Base-by-base conservation (phyloP, 2,329 filamentous ascomycete genomes). In the Verticillium longisporum region DNA sequence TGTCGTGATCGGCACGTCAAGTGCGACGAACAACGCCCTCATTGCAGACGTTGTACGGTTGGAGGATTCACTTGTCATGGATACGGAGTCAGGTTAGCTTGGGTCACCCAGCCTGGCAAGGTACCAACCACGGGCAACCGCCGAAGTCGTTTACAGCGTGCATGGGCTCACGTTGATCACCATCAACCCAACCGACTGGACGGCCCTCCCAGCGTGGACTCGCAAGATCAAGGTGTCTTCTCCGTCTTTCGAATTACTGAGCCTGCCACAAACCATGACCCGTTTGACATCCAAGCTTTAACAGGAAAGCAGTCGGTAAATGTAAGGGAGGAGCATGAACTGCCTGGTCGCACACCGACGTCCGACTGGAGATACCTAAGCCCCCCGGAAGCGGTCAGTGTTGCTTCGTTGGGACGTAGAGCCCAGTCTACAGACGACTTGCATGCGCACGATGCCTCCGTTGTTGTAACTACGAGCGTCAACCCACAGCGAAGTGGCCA, bases 1-100 rank as follows among this genome's bases (percentile, higher is more conserved):
- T 75, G 73, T 62, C 73, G 73, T 14, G 61, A 67, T 32, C 68
- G 73, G n/a, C 72, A 72, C 61, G 69, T 75, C 63, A 75, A 74
- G 65, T 61, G 60, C 32, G 73, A 75, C 57, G 73, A 74, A 64
- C 64, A 61, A 53, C 67, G 66, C 15, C 73, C 73, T 1, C 61
- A 59, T 11, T 75, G 72, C 36, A 58, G 13, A 18, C 50, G 60
- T 15, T 61, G 60, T 31, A 15, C 38, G 4, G 21, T 18, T n/a
- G 60, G 60, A 11, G 31, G 45, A 3, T 59, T 61, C n/a, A 18
- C 31, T 10, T 61, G 60, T 9, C 60, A 59, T 5, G 60, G 60
- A n/a, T 61, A 61, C 21, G 60, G 18, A 21, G 55, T 32, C 4
- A 56, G 60, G 15, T 54, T 61, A 41, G 53, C 60, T 3, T 61